These are phyloP conservation scores for Brassica hybrid DNA, from an alignment of 441 rosid genomes.

Conservation along the genomic window DNA sequence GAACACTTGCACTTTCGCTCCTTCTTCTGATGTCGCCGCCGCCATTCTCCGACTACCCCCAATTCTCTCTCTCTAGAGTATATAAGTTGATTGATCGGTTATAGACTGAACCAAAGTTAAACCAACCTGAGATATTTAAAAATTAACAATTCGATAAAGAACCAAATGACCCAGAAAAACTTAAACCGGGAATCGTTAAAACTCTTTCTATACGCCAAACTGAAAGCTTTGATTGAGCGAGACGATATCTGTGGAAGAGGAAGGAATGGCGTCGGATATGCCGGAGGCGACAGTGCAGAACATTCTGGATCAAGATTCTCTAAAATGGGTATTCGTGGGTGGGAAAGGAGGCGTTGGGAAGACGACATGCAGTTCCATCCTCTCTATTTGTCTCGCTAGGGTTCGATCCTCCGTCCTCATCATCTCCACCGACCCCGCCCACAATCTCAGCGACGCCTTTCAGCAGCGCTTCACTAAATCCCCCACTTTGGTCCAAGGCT, in stretches of 20 bases:
- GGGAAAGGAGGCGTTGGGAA: slow-evolving; percentile 99
- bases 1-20: slow-evolving; percentile 62
- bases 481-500: slow-evolving; percentile 90
- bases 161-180: too few species aligned
- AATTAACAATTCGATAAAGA: neutral
- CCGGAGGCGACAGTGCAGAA: slow-evolving; percentile 77
- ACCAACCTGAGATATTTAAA: too few species aligned
- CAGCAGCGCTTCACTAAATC: slow-evolving; percentile 92
- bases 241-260: neutral
- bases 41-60: too few species aligned
- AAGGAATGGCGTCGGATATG: slow-evolving; percentile 55
- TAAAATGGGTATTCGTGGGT: slow-evolving; percentile 98
- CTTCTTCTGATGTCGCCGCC: slow-evolving; percentile 36
- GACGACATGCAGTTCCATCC: slow-evolving; percentile 94
- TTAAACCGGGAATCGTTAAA: slow-evolving; percentile 2
- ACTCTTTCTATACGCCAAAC: slow-evolving; percentile 6
- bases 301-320: slow-evolving; percentile 78
- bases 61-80: neutral
- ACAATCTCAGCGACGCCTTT: slow-evolving; percentile 98
- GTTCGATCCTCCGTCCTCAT: slow-evolving; percentile 93
- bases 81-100: neutral
- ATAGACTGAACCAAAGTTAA: neutral
- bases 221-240: slow-evolving; percentile 17
- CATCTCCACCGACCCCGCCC: slow-evolving; percentile 99
- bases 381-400: slow-evolving; percentile 74